Evolutionary conservation across 140 eudicot species (phyloP), one percentile per base, ranked within the genome.

Genomic region (Erigeron philadelphicus): DNA sequence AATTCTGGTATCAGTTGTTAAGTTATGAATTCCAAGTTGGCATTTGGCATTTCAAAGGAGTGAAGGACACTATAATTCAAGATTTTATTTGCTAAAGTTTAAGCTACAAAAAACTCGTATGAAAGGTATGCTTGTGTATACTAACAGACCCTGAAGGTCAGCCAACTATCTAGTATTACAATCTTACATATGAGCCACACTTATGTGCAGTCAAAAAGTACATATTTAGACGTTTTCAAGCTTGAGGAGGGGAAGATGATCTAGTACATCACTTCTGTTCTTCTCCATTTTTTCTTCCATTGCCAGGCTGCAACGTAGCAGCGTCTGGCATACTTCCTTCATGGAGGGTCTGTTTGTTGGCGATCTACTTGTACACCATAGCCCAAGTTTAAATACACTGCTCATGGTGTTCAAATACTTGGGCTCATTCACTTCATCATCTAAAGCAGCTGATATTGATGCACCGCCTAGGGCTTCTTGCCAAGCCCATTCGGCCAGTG

Each of bases 401-500:
- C 46, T 82, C 75, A 90, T 87, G 23, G 81, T 96, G 12, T 80
- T 79, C 75, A 75, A 8, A 82, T 72, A 87, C 59, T 38, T 21
- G 3, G 81, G 62, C 35, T 85, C 86, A 9, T 66, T 82, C 18
- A 85, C 63, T 7, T 82, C 90, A 35, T 58, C 64, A 21, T 85
- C 97, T 44, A 90, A 11, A 21, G 76, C 80, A 64, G 85, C 90
- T n/a, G 15, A 59, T 40, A 85, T 74, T 0, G 81, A 75, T n/a
- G 66, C 78, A 15, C 76, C 89, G n/a, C 77, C 73, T 57, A 59
- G 46, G 44, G 75, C 35, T 46, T 88, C 81, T 5, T 72, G 73
- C 95, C 95, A 72, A 23, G 95, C 85, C 96, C 95, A 90, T 49
- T 85, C 86, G 5, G 80, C 90, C 47, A 90, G 85, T 3, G 84